A percentile compares a stretch with the other conserved stretches of the same genome.
These are phyloP conservation scores for Fusarium xylarioides DNA, from an alignment of 2,329 filamentous ascomycete species.

Conservation along the genomic window DNA sequence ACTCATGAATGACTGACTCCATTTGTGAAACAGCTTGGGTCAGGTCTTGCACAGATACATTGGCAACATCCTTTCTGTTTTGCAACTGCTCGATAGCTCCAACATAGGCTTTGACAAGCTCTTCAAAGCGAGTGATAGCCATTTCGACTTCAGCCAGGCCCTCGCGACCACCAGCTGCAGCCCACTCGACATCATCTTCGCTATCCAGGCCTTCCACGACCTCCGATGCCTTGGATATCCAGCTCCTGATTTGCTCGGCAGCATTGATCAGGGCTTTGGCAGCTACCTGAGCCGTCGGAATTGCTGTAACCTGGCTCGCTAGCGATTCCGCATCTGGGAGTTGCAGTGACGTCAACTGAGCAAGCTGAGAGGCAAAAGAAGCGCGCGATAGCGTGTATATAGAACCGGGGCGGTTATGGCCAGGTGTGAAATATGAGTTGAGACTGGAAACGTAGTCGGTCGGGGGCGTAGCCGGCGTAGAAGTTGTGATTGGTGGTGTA, in stretches of 20 bases:
- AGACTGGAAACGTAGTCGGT: slow-evolving; percentile 61
- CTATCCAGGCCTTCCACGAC: slow-evolving; percentile 90
- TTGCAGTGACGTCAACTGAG: slow-evolving; percentile 88
- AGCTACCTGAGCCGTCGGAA: slow-evolving; percentile 85
- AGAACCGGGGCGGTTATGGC: slow-evolving; percentile 77
- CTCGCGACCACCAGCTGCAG: slow-evolving; percentile 84
- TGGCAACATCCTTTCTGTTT: slow-evolving; percentile 76
- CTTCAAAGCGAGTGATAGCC: slow-evolving; percentile 85
- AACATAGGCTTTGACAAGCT: slow-evolving; percentile 91
- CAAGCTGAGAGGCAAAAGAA: slow-evolving; percentile 92
- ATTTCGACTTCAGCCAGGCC: slow-evolving; percentile 77
- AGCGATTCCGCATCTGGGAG: slow-evolving; percentile 87
- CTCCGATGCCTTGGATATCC: slow-evolving; percentile 92
- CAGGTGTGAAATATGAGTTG: slow-evolving; percentile 72
- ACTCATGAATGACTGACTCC: slow-evolving; percentile 85
- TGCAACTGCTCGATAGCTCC: slow-evolving; percentile 94
- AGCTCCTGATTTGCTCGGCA: slow-evolving; percentile 90
- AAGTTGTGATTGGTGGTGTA: slow-evolving; percentile 48
- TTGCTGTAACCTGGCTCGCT: slow-evolving; percentile 82
- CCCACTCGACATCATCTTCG: slow-evolving; percentile 98
- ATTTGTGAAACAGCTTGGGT: slow-evolving; percentile 83
- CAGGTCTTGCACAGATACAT: slow-evolving; percentile 76
- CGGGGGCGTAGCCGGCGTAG: slow-evolving; percentile 43
- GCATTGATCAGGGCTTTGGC: slow-evolving; percentile 84
- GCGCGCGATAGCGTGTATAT: slow-evolving; percentile 93